Conservation (phyloP, 306 rosid genomes). For the Trifolium repens region DNA sequence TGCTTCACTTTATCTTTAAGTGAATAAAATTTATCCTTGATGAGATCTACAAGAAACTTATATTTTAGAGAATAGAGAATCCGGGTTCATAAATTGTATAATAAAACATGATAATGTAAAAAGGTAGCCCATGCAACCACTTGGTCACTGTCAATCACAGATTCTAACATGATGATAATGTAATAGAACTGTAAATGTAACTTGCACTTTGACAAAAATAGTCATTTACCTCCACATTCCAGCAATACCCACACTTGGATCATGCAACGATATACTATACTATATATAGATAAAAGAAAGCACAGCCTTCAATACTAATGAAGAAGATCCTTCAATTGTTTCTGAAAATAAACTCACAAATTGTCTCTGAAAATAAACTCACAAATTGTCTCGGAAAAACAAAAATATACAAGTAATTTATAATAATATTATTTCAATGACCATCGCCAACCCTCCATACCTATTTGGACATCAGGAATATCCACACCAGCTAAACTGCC, state of each 20-base stretch:
- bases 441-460: slow-evolving; percentile 44
- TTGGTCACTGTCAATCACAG: not conserved
- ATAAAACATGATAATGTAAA: not conserved
- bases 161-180: too few relatives aligned
- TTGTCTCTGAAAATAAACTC: slow-evolving; percentile 1
- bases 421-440: slow-evolving; percentile 50
- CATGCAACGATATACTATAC: not conserved
- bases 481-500: slow-evolving; percentile 63
- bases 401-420: slow-evolving; percentile 57
- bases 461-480: slow-evolving; percentile 54
- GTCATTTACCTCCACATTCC: not conserved
- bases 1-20: too few relatives aligned
- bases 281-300: slow-evolving; percentile 1
- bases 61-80: not conserved
- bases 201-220: slow-evolving; percentile 14
- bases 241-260: slow-evolving; percentile 8
- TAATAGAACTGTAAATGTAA: too few relatives aligned
- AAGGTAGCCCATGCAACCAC: not conserved
- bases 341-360: not conserved
- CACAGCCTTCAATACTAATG: slow-evolving; percentile 11
- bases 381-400: not conserved
- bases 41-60: not conserved
- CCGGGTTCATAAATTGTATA: not conserved
- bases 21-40: too few relatives aligned
- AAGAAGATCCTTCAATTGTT: slow-evolving; percentile 37